A percentile compares a stretch with the other conserved stretches of the same genome.
Evolutionary conservation across 441 rosid species (phyloP).

Genomic region (Biscutella laevigata): DNA sequence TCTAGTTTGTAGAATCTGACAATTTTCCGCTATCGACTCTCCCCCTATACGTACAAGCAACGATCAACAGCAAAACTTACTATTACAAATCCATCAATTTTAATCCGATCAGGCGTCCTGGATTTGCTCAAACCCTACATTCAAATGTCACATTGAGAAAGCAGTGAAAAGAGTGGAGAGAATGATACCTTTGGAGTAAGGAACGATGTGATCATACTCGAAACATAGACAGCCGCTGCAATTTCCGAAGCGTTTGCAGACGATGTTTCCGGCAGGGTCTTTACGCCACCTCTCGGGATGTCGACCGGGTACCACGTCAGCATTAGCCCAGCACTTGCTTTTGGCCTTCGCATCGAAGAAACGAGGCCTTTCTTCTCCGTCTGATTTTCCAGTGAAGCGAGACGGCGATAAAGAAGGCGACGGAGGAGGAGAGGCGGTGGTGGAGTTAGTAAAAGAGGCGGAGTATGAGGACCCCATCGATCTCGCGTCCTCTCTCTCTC

Average conservation of each 20-base stretch:
- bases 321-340: constrained; percentile 62
- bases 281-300: constrained; percentile 95
- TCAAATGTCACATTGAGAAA: constrained; percentile 3
- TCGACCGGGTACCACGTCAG: constrained; percentile 65
- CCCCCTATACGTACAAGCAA: constrained; percentile 44
- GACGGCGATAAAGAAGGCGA: constrained; percentile 31
- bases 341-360: constrained; percentile 65
- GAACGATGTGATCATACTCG: constrained; percentile 82
- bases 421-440: constrained; percentile 12
- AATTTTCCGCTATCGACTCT: constrained; percentile 59
- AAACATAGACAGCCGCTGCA: constrained; percentile 85
- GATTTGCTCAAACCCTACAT: neutral
- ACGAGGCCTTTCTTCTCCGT: constrained; percentile 52
- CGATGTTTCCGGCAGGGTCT: constrained; percentile 78
- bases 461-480: constrained; percentile 19
- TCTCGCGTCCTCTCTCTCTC: constrained; percentile 3
- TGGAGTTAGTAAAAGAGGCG: constrained; percentile 14
- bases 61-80: neutral
- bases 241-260: constrained; percentile 78
- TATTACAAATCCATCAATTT: neutral
- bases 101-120: too few relatives aligned
- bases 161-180: neutral
- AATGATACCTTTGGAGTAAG: constrained; percentile 62
- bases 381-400: neutral
- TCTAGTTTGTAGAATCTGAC: constrained; percentile 85